Evolutionary conservation across 2,329 filamentous ascomycete genomes (phyloP).

Genomic region (Exserohilum rostratum): DNA sequence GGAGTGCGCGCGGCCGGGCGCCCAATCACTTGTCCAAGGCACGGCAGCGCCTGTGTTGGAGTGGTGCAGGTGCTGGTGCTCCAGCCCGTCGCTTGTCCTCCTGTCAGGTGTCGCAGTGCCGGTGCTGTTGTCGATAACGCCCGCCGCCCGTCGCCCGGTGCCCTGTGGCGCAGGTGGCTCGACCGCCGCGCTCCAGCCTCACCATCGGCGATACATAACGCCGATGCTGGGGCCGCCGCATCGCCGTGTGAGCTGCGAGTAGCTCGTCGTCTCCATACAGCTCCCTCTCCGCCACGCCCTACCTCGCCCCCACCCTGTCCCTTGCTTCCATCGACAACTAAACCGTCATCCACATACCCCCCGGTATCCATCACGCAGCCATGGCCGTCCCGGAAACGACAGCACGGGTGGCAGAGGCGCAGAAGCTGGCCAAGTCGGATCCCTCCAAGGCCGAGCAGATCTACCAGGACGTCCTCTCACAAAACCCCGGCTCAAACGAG

Average conservation of each 20-base stretch:
- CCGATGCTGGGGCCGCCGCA: conserved; percentile 15
- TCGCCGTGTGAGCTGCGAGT: conserved; percentile 18
- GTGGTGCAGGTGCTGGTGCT: not conserved
- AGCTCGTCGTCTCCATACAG: conserved; percentile 22
- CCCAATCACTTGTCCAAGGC: not conserved
- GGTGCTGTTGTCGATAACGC: conserved; percentile 1
- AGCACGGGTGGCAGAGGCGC: conserved; percentile 83
- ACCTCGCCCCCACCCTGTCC: conserved; percentile 4
- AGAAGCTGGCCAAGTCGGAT: conserved; percentile 79
- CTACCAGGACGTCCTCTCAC: conserved; percentile 88
- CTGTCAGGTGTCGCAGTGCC: not conserved
- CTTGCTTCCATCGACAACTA: conserved; percentile 2
- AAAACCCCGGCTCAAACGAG: conserved; percentile 83
- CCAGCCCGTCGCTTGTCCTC: not conserved
- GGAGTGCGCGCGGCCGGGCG: not conserved
- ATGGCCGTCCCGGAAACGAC: conserved; percentile 56
- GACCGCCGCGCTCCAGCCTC: not conserved
- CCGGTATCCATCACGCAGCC: conserved; percentile 11
- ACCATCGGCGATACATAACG: conserved; percentile 14
- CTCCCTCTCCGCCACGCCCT: conserved; percentile 12
- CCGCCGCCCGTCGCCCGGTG: conserved; percentile 13
- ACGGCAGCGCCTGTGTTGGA: too few relatives aligned
- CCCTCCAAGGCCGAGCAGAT: conserved; percentile 82
- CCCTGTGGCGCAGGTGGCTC: conserved; percentile 3
- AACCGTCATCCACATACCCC: not conserved